Evolutionary conservation across 371 early-diverging fungal genomes (phyloP), one percentile per base, ranked within the genome.

Genomic region (Lichtheimia corymbifera): DNA sequence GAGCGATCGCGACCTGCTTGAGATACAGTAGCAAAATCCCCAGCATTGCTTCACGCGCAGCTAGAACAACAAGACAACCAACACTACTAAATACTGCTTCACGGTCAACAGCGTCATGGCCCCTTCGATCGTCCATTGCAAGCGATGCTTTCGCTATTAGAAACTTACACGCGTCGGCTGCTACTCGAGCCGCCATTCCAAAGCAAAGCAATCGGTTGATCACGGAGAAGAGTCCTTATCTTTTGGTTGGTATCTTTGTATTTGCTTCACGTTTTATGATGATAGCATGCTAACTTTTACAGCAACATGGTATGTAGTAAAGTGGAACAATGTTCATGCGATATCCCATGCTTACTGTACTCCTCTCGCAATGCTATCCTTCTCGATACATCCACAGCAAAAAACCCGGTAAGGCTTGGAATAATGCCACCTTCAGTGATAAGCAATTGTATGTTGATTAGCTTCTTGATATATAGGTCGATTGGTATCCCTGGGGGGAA

Each of bases 401-500:
- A 54, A 17, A 17, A 18, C 4, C 20, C 35, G 5, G 12, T 20
- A 4, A 52, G 7, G 22, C 12, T 7, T 18, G 17, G 17, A n/a
- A 5, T 17, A 47, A 17, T 22, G 4, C 2, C 44, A 43, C n/a
- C 47, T 47, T 22, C 11, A 18, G 0, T 17, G 7, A 9, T 17
- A 47, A n/a, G 20, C 20, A 7, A n/a, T 47, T 47, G 47, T 35
- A 42, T 22, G 5, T 55, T 41, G 13, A 25, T 42, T 13, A 17
- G 6, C 56, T 43, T 44, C n/a, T 25, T 57, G 20, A 44, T 17
- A 44, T 17, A 30, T 52, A 81, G 66, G 86, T 89, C 12, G 86
- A 89, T 63, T 89, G 89, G 89, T 86, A 78, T 70, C 87, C 89
- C 14, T 89, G 89, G 89, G 80, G 86, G 5, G 72, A 84, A 58